phyloP scores from a whole-genome alignment of 768 basidiomycete genomes.

The Boletellus ananas region DNA sequence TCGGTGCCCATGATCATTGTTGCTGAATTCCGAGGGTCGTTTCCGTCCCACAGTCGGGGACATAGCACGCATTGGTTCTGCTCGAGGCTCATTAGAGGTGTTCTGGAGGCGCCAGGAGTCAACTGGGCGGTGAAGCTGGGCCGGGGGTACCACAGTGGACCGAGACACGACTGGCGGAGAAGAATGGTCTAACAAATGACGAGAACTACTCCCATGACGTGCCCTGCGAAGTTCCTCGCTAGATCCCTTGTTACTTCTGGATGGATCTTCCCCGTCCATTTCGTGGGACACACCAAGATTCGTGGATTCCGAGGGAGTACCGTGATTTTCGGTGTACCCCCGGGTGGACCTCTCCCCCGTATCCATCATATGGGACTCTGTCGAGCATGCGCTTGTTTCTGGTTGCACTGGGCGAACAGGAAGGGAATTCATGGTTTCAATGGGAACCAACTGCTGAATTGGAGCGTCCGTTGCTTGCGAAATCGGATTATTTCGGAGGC shows the following conservation, averaged over 20 bases:
- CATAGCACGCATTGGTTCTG: constrained; percentile 14
- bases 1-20: constrained; percentile 20
- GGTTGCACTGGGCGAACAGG: constrained; percentile 7
- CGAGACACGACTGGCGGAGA: constrained; percentile 1
- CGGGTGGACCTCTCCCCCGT: not conserved
- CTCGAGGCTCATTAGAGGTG: constrained; percentile 9
- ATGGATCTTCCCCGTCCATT: constrained; percentile 7
- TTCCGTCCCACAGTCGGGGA: constrained; percentile 19
- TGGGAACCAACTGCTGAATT: not conserved
- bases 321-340: constrained; percentile 1
- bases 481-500: not conserved
- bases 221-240: constrained; percentile 10
- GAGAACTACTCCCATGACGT: not conserved
- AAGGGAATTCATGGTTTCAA: constrained; percentile 9
- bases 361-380: not conserved
- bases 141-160: constrained; percentile 2
- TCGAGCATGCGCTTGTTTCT: constrained; percentile 1
- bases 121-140: not conserved
- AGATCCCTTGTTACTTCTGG: constrained; percentile 5
- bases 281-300: constrained; percentile 2
- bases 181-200: constrained; percentile 7
- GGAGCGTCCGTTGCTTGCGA: constrained; percentile 11
- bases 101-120: constrained; percentile 9
- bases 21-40: constrained; percentile 17
- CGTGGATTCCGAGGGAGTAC: constrained; percentile 8